These are phyloP conservation scores for Naumovozyma castellii DNA, from an alignment of 805 yeast genomes.

Conservation along the genomic window DNA sequence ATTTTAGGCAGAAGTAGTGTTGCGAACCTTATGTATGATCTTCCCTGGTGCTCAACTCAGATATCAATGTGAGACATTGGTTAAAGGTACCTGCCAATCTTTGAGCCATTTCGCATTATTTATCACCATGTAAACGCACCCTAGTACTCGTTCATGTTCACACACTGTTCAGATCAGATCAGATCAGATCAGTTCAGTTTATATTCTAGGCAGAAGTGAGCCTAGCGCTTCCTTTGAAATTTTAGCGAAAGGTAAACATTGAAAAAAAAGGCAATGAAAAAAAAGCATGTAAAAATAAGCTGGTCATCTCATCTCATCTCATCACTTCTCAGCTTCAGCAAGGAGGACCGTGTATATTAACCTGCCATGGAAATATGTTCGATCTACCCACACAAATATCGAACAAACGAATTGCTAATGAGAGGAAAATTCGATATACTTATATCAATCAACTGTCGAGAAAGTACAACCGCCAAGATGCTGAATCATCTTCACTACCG, in stretches of 20 bases:
- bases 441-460: constrained; percentile 17
- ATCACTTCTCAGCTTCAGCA: background rate
- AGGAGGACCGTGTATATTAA: background rate
- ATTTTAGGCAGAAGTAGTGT: too few species aligned
- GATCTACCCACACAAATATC: constrained; percentile 18
- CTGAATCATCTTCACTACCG: constrained; percentile 8
- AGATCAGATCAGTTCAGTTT: too few species aligned
- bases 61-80: too few species aligned
- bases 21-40: too few species aligned
- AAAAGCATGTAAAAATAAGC: background rate
- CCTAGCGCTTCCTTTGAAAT: background rate
- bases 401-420: constrained; percentile 11
- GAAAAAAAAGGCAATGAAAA: background rate
- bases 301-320: constrained; percentile 1
- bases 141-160: too few species aligned
- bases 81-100: too few species aligned
- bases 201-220: background rate
- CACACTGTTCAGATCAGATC: too few species aligned
- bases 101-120: too few species aligned
- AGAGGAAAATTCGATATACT: constrained; percentile 23
- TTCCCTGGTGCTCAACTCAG: too few species aligned
- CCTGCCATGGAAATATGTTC: constrained; percentile 13
- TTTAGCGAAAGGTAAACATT: background rate
- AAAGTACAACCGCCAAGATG: constrained; percentile 8
- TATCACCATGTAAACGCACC: too few species aligned